Evolutionary conservation across 2,329 filamentous ascomycete species (phyloP).

Genomic region (Chaetomium globosum): DNA sequence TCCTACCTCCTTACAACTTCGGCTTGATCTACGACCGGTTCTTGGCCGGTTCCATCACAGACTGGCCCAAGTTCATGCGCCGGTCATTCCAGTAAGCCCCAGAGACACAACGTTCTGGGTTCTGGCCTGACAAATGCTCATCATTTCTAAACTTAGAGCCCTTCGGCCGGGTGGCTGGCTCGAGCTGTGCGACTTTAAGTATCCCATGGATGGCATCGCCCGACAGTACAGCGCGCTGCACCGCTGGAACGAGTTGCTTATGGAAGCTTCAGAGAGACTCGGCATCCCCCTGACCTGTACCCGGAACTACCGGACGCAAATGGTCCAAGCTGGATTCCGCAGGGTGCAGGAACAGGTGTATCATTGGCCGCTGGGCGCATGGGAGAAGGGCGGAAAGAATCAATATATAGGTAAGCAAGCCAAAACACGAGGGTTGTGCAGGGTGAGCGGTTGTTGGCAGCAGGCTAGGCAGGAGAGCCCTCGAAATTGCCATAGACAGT

Average conservation of each 20-base stretch:
- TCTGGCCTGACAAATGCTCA: constrained; percentile 32
- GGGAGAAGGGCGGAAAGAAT: constrained; percentile 51
- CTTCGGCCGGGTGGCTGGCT: constrained; percentile 25
- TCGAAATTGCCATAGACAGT: not conserved
- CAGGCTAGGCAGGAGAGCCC: not conserved
- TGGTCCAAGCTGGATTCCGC: constrained; percentile 53
- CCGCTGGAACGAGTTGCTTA: constrained; percentile 21
- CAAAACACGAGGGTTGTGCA: not conserved
- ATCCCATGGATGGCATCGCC: constrained; percentile 38
- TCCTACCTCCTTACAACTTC: constrained; percentile 30
- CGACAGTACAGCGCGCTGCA: constrained; percentile 23
- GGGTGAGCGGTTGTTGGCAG: not conserved
- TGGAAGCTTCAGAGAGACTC: constrained; percentile 18
- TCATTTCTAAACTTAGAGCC: constrained; percentile 41
- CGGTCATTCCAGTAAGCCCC: constrained; percentile 31
- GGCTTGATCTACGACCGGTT: constrained; percentile 40
- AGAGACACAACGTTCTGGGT: constrained; percentile 10
- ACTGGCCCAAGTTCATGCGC: constrained; percentile 36
- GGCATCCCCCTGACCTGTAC: constrained; percentile 27
- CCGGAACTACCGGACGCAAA: constrained; percentile 42
- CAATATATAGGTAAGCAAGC: constrained; percentile 43
- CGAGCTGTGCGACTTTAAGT: constrained; percentile 18
- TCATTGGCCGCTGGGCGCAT: constrained; percentile 51
- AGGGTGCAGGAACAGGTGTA: constrained; percentile 50
- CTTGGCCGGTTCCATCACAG: constrained; percentile 36